phyloP scores from a whole-genome alignment of 2,329 filamentous ascomycete species.

The Tolypocladium sp. region DNA sequence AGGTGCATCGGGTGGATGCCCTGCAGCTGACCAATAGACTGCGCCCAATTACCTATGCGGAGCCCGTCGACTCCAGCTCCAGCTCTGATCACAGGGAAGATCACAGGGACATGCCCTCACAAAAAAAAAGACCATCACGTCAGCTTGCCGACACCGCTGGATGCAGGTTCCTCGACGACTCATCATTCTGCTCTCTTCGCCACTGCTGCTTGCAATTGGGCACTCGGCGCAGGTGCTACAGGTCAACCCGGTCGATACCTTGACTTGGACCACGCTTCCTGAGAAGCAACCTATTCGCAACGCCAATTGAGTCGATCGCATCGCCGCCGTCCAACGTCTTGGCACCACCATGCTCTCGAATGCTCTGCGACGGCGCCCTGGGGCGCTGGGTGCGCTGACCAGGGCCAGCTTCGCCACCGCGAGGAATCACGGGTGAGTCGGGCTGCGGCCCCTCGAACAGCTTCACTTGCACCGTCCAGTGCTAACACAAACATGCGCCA shows the following conservation, averaged over 20 bases:
- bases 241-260: background rate
- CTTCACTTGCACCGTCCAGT: background rate
- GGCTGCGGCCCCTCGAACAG: background rate
- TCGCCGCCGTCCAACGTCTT: background rate
- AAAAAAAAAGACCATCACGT: constrained; percentile 14
- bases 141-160: constrained; percentile 3
- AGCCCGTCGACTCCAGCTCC: background rate
- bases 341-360: constrained; percentile 10
- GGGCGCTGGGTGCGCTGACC: constrained; percentile 5
- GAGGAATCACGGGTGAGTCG: constrained; percentile 8
- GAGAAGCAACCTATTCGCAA: background rate
- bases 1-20: background rate
- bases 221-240: background rate
- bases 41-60: background rate
- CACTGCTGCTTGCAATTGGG: background rate
- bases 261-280: background rate
- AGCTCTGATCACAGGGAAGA: constrained; percentile 22
- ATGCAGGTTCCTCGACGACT: background rate
- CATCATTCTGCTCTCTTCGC: background rate
- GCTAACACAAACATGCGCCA: constrained; percentile 12
- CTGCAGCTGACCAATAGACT: background rate
- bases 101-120: constrained; percentile 17
- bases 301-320: background rate
- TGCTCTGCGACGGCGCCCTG: constrained; percentile 7
- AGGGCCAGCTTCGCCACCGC: constrained; percentile 5